Evolutionary conservation across 2,329 filamentous ascomycete genomes (phyloP).

Genomic region (Phyllosticta paracitricarpa): DNA sequence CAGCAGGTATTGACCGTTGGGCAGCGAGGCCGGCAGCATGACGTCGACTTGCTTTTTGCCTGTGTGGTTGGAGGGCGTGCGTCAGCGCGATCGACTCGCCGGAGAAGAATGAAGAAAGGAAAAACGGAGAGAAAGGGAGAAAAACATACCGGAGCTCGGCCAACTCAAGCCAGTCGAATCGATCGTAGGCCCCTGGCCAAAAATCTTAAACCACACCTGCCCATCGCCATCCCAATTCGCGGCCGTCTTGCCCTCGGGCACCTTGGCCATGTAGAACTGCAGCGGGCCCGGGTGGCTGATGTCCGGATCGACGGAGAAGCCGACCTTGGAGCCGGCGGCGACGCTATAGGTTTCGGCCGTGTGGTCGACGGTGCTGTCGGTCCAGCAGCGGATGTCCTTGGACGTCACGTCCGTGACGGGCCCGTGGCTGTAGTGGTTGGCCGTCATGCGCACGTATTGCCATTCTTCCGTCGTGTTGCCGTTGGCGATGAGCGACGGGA

Average conservation of each 20-base stretch:
- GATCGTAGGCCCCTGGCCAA: constrained; percentile 13
- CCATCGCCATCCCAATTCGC: constrained; percentile 21
- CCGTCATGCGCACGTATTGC: constrained; percentile 23
- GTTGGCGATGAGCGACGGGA: constrained; percentile 17
- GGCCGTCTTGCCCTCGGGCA: constrained; percentile 14
- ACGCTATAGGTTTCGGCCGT: constrained; percentile 18
- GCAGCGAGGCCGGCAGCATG: constrained; percentile 30
- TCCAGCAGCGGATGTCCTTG: constrained; percentile 25
- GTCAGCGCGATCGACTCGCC: neutral
- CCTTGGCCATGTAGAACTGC: constrained; percentile 30
- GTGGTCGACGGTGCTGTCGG: constrained; percentile 13
- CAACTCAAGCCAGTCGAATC: constrained; percentile 11
- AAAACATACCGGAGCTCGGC: constrained; percentile 10
- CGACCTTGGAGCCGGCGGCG: constrained; percentile 22
- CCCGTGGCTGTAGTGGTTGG: constrained; percentile 23
- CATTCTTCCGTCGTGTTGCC: constrained; percentile 19
- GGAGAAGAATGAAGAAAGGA: too few relatives aligned
- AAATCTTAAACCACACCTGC: constrained; percentile 28
- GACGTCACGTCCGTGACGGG: constrained; percentile 22
- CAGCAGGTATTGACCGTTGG: constrained; percentile 36
- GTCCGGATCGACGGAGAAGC: constrained; percentile 22
- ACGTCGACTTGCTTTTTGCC: constrained; percentile 21
- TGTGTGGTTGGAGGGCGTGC: constrained; percentile 2
- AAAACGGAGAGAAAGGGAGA: neutral
- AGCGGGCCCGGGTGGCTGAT: constrained; percentile 27